phyloP scores from a whole-genome alignment of 495 filamentous ascomycete genomes.

The Lophiotrema nucula region DNA sequence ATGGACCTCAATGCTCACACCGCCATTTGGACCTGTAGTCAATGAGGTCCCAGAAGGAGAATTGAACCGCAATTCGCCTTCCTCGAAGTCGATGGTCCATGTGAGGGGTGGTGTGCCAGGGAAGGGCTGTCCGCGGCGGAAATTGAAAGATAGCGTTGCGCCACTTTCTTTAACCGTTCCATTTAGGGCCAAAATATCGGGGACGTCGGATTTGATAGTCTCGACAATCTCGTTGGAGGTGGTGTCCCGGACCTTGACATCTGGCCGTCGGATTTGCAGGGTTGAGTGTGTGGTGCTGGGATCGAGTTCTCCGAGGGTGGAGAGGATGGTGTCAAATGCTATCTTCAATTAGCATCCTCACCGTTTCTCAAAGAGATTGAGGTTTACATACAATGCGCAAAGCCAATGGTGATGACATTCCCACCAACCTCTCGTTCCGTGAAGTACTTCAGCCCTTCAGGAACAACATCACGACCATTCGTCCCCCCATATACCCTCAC shows the following conservation, averaged over 20 bases:
- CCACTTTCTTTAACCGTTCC: not conserved
- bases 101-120: constrained; percentile 5
- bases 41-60: not conserved
- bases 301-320: not conserved
- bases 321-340: not conserved
- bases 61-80: constrained; percentile 19
- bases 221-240: not conserved
- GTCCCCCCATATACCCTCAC: constrained; percentile 2
- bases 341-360: not conserved
- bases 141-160: constrained; percentile 5
- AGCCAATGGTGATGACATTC: constrained; percentile 18
- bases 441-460: constrained; percentile 10
- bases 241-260: constrained; percentile 2
- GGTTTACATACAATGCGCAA: constrained; percentile 11
- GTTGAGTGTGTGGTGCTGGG: not conserved
- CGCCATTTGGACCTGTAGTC: not conserved
- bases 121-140: constrained; percentile 22
- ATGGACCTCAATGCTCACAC: constrained; percentile 15
- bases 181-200: constrained; percentile 14
- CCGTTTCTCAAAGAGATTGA: not conserved
- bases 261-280: constrained; percentile 18
- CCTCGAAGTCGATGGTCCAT: constrained; percentile 25
- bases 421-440: constrained; percentile 16
- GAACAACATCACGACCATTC: not conserved
- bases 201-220: constrained; percentile 4